Base-by-base conservation (phyloP, 495 filamentous ascomycete species). In the Podospora appendiculata region DNA sequence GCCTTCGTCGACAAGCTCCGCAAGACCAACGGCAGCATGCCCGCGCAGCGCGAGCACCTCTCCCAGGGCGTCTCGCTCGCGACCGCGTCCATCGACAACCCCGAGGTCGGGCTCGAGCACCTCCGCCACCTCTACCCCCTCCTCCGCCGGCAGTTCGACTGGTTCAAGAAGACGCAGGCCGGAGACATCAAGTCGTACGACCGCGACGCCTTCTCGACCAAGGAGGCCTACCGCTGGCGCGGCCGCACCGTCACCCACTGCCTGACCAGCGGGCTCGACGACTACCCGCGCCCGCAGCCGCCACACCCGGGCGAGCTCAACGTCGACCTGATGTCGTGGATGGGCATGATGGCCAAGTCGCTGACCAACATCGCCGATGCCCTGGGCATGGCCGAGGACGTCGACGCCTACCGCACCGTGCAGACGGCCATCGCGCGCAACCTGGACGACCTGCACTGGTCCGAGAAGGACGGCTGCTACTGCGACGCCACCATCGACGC, bases 291-390 rank as follows among this genome's bases (percentile, higher is more conserved):
- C 40, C 77, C 94, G 18, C 90, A 95, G 61, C 93, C 93, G 8
- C 93, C 93, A n/a, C 93, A 98, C 68, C 93, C 93, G 2, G 94
- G 91, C 62, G 93, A 98, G 79, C 79, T 98, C 54, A 92, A 98
- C 66, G 85, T 92, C 39, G 93, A 98, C 71, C 76, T 96, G 32
- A 86, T 97, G 58, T 90, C 87, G 44, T 98, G 93, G 93, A 86
- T 98, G 77, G 94, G 92, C 38, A 83, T 95, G 78, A 94, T 95
- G 88, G 86, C 89, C 33, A 79, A 85, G 48, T 81, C 84, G 25
- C 77, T 98, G 45, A 78, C 81, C 52, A 85, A 87, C 57, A 86
- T 96, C 61, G 91, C 89, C 4, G 70, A 78, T 11, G 78, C 76
- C 8, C 76, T 96, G 35, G 83, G 78, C 44, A 78, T 90, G 53